These are phyloP conservation scores for Hippophae gyantsensis DNA, from an alignment of 306 rosid species.

Conservation along the genomic window DNA sequence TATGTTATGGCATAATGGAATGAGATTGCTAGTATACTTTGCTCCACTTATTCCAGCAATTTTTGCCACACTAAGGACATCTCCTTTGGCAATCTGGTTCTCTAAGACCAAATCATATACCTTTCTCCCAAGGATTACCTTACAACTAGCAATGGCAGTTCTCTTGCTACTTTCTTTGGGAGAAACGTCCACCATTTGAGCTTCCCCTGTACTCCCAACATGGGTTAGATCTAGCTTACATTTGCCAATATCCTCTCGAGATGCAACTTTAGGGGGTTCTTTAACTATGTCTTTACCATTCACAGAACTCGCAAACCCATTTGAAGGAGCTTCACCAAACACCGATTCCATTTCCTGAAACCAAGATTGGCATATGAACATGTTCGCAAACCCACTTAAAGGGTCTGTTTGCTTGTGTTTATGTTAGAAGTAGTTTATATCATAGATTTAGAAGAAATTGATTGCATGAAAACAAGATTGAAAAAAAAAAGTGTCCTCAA, in stretches of 20 bases:
- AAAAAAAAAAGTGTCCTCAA: not conserved
- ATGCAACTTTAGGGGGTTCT: constrained; percentile 19
- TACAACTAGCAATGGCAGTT: constrained; percentile 63
- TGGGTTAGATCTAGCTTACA: constrained; percentile 47
- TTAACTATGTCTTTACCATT: constrained; percentile 18
- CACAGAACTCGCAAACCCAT: constrained; percentile 35
- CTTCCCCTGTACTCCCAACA: constrained; percentile 56
- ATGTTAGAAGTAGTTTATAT: not conserved
- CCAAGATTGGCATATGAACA: not conserved
- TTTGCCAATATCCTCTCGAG: constrained; percentile 20
- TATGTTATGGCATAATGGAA: constrained; percentile 82
- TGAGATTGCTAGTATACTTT: constrained; percentile 71
- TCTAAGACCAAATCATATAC: constrained; percentile 74
- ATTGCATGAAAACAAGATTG: too few species aligned
- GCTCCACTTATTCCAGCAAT: constrained; percentile 89
- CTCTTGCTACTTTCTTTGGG: constrained; percentile 59
- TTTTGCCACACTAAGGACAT: constrained; percentile 75
- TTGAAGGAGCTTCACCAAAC: constrained; percentile 50
- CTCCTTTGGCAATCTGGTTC: constrained; percentile 66
- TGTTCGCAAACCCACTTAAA: not conserved
- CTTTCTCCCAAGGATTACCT: constrained; percentile 76
- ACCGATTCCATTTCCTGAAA: constrained; percentile 80
- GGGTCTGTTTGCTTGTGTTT: not conserved
- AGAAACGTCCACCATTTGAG: constrained; percentile 92
- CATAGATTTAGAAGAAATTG: too few species aligned